Evolutionary conservation across 257 asterid species (phyloP).

Genomic region (Echium plantagineum): DNA sequence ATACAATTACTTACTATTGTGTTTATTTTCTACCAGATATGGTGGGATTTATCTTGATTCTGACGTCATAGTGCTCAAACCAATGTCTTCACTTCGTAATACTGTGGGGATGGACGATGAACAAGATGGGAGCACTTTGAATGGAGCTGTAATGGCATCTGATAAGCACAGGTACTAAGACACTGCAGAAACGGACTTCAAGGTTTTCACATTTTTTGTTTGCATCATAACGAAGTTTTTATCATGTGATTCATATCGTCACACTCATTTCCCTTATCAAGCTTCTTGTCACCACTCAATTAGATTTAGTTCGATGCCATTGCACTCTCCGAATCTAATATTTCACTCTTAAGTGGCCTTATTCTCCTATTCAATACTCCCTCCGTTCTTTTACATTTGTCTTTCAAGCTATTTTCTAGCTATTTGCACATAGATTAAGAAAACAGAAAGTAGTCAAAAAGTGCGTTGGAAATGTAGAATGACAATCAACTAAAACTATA

Average conservation of each 20-base stretch:
- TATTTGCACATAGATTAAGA: no score
- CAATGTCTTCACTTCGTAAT: slow-evolving; percentile 45
- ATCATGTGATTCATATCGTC: background rate
- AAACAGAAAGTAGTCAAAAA: no score
- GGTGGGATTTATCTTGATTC: slow-evolving; percentile 95
- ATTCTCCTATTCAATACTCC: no score
- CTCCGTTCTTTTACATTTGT: no score
- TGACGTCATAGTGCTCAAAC: slow-evolving; percentile 67
- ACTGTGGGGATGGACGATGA: slow-evolving; percentile 60
- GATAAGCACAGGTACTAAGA: slow-evolving; percentile 66
- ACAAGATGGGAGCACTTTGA: slow-evolving; percentile 40
- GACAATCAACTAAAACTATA: no score
- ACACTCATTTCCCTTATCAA: background rate
- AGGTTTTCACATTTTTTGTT: background rate
- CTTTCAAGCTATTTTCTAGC: no score
- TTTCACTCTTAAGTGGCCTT: background rate
- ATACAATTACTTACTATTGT: slow-evolving; percentile 10
- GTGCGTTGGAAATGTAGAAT: no score
- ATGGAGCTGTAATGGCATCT: slow-evolving; percentile 92
- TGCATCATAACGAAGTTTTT: background rate
- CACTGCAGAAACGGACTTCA: background rate
- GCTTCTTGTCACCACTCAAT: background rate
- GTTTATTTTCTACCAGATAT: slow-evolving; percentile 35
- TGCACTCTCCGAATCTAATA: background rate
- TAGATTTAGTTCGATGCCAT: background rate